Evolutionary conservation across 306 rosid species (phyloP).

Genomic region (Rosa chinensis): DNA sequence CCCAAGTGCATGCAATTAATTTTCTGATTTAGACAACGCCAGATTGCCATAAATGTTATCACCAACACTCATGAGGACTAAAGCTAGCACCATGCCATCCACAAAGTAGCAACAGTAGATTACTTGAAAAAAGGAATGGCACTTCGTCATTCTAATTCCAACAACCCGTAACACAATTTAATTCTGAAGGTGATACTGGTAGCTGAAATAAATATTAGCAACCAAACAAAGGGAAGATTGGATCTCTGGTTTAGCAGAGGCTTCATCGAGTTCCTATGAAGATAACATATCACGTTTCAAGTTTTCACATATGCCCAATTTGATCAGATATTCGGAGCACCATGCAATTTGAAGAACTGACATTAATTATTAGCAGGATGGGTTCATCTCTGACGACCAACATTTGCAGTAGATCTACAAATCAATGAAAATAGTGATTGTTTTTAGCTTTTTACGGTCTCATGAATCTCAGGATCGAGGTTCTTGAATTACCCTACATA

Average conservation of each 20-base stretch:
- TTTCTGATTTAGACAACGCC: slow-evolving; percentile 28
- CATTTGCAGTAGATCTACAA: slow-evolving; percentile 12
- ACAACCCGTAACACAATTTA: background rate
- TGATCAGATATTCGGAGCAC: background rate
- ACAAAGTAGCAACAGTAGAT: background rate
- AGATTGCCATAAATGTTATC: slow-evolving; percentile 32
- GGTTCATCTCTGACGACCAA: background rate
- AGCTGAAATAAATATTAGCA: background rate
- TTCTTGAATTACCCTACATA: background rate
- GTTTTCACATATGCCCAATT: slow-evolving; percentile 14
- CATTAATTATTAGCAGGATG: background rate
- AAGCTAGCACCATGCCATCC: background rate
- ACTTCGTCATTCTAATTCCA: background rate
- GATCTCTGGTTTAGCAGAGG: slow-evolving; percentile 3
- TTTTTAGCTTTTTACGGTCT: background rate
- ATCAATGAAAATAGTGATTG: background rate
- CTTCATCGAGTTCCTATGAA: background rate
- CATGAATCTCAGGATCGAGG: background rate
- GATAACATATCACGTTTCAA: slow-evolving; percentile 13
- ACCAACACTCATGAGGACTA: slow-evolving; percentile 13
- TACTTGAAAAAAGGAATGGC: background rate
- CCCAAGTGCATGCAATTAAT: slow-evolving; percentile 14
- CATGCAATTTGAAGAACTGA: slow-evolving; percentile 5
- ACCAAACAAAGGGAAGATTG: background rate
- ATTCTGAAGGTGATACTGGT: background rate